A percentile compares a stretch with the other conserved stretches of the same genome.
phyloP scores from a whole-genome alignment of 805 yeast species.

The Metschnikowia chrysomelidarum region DNA sequence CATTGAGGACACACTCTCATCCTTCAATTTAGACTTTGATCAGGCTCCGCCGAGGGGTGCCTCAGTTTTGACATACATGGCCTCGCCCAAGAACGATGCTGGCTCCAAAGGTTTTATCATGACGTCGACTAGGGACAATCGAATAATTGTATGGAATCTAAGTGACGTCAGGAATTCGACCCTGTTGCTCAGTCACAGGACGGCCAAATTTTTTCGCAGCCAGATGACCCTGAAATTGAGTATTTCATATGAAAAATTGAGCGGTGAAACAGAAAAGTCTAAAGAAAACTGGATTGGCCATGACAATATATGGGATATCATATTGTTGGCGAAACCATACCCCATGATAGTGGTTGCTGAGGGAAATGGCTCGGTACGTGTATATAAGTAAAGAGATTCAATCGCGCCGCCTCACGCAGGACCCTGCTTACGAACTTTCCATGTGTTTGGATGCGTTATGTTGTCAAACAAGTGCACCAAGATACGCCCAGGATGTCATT shows the following conservation, averaged over 20 bases:
- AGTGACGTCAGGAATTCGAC: conserved; percentile 12
- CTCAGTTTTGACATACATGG: conserved; percentile 8
- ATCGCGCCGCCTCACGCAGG: no score
- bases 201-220: conserved; percentile 12
- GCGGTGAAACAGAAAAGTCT: background rate
- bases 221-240: conserved; percentile 15
- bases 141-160: conserved; percentile 30
- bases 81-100: background rate
- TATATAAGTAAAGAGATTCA: conserved; percentile 50
- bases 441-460: no score
- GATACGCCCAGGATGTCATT: conserved; percentile 51
- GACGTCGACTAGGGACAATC: conserved; percentile 27
- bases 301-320: conserved; percentile 51
- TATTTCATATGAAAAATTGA: conserved; percentile 17
- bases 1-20: conserved; percentile 21
- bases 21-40: conserved; percentile 21
- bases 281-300: conserved; percentile 39
- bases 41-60: conserved; percentile 6
- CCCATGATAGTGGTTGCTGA: conserved; percentile 66
- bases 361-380: conserved; percentile 61
- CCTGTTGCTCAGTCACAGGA: conserved; percentile 4
- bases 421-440: no score
- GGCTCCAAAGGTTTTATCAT: conserved; percentile 17
- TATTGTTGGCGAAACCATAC: conserved; percentile 47
- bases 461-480: no score